Conservation (phyloP, 116 monocot species). For the Phalaenopsis hybrid region DNA sequence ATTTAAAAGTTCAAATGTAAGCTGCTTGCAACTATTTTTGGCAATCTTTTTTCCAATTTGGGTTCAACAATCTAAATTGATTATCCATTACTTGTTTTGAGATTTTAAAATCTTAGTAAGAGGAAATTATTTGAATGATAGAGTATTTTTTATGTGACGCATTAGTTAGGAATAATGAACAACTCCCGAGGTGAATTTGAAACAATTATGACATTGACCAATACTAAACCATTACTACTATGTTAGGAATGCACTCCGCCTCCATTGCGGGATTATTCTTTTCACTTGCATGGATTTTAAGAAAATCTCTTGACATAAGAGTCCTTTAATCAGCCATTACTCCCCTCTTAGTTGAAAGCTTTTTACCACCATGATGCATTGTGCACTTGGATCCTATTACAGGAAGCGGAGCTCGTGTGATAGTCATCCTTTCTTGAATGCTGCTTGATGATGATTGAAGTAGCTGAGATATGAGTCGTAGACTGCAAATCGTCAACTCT, state of each 20-base stretch:
- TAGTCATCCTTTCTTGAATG: too few species aligned
- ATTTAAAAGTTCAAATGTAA: slow-evolving; percentile 24
- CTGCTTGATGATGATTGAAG: too few species aligned
- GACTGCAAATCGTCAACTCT: too few species aligned
- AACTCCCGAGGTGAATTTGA: not conserved
- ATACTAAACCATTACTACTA: not conserved
- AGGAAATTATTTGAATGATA: not conserved
- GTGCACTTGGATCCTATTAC: too few species aligned
- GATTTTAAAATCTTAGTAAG: not conserved
- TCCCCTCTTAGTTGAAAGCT: too few species aligned
- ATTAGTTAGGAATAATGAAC: not conserved
- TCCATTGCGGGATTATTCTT: too few species aligned
- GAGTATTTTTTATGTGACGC: not conserved
- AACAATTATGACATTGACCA: not conserved
- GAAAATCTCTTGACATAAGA: too few species aligned
- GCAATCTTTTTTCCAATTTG: not conserved
- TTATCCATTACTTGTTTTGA: slow-evolving; percentile 2
- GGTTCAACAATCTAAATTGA: not conserved
- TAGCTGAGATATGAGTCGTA: too few species aligned
- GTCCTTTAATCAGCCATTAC: too few species aligned
- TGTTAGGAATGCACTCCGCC: not conserved
- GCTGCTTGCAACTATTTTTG: not conserved
- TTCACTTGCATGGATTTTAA: too few species aligned
- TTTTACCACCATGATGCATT: too few species aligned
- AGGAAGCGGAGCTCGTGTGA: too few species aligned